These are phyloP conservation scores for Guadua angustifolia DNA, from an alignment of 176 grass and related monocot species.

Conservation along the genomic window DNA sequence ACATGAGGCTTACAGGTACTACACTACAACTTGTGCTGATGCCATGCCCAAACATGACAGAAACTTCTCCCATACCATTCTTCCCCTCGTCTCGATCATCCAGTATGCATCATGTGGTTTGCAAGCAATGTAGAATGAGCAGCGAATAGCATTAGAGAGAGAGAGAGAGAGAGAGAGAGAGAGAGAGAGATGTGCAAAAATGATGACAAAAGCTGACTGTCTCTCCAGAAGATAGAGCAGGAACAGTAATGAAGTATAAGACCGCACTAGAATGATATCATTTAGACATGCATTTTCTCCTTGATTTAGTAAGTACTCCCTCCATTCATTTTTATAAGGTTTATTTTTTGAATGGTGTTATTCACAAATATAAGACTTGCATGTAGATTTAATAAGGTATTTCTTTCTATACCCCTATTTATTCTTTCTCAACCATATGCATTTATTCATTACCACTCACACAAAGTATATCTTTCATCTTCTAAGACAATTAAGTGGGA, in stretches of 20 bases:
- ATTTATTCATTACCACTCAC: too few species aligned
- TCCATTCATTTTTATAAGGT: too few species aligned
- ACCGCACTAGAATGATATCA: neutral
- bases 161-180: too few species aligned
- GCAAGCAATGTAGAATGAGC: neutral
- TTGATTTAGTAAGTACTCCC: neutral
- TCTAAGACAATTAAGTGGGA: too few species aligned
- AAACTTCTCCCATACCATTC: slow-evolving; percentile 16
- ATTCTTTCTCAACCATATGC: too few species aligned
- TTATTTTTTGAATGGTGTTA: too few species aligned
- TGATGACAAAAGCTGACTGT: neutral
- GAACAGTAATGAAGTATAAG: neutral
- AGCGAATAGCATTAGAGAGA: neutral
- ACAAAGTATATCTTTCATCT: too few species aligned
- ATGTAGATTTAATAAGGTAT: too few species aligned
- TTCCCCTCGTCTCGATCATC: neutral
- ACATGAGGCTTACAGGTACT: neutral
- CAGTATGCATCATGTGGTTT: neutral
- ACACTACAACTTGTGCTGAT: neutral
- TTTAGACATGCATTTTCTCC: neutral
- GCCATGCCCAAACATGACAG: slow-evolving; percentile 17
- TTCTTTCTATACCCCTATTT: too few species aligned
- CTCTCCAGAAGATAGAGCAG: neutral
- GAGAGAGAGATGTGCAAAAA: neutral
- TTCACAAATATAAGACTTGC: too few species aligned